A percentile compares a stretch with the other conserved stretches of the same genome.
Conservation (phyloP, 345 rosid species). For the Melaleuca quinquenervia region DNA sequence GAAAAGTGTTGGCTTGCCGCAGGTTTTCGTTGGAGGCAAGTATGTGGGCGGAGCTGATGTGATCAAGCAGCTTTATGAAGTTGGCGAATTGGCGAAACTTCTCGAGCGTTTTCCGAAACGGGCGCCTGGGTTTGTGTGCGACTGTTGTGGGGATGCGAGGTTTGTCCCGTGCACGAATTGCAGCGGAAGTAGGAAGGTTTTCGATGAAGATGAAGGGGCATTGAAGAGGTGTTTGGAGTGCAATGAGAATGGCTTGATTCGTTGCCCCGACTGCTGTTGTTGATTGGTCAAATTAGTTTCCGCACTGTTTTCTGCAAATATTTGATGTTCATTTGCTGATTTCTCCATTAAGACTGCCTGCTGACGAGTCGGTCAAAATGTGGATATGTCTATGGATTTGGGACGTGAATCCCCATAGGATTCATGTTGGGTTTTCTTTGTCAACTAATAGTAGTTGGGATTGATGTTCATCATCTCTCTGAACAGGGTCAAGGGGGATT, state of each 20-base stretch:
- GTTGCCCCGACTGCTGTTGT: conserved; percentile 62
- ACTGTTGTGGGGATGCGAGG: conserved; percentile 67
- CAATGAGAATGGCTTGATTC: conserved; percentile 85
- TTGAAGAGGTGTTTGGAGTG: conserved; percentile 62
- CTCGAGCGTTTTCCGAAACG: conserved; percentile 59
- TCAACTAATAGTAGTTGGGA: neutral
- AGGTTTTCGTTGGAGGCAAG: conserved; percentile 63
- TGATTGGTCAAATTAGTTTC: conserved; percentile 2
- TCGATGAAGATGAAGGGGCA: conserved; percentile 76
- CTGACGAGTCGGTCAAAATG: neutral
- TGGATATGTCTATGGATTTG: neutral
- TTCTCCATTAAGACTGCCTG: neutral
- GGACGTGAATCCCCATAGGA: neutral
- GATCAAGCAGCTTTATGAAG: conserved; percentile 68
- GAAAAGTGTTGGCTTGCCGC: conserved; percentile 60
- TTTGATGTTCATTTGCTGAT: neutral
- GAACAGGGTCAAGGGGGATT: neutral
- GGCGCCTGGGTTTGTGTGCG: conserved; percentile 55
- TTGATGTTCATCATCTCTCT: conserved; percentile 1
- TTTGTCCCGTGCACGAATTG: conserved; percentile 74
- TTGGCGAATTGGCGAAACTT: conserved; percentile 65
- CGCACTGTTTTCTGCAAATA: neutral
- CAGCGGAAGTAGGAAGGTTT: conserved; percentile 85
- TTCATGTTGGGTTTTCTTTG: neutral
- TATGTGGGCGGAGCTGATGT: conserved; percentile 77